A percentile compares a stretch with the other conserved stretches of the same genome.
Evolutionary conservation across 2,329 filamentous ascomycete genomes (phyloP).

Genomic region (Aspergillus uvarum): DNA sequence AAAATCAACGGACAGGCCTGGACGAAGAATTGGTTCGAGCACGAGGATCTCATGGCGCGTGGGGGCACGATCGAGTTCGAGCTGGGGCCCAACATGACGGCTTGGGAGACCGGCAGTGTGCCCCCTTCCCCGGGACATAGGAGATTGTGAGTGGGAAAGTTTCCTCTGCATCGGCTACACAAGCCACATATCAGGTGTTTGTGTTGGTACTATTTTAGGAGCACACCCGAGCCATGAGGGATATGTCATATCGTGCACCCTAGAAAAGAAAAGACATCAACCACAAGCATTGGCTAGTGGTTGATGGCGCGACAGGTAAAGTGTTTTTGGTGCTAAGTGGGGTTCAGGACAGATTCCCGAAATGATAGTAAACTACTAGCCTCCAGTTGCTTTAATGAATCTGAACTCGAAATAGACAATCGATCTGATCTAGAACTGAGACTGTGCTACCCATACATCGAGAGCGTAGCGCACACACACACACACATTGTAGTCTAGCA

Average conservation of each 20-base stretch:
- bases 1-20: constrained; percentile 54
- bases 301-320: neutral
- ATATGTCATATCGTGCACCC: neutral
- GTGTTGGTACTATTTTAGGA: neutral
- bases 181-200: neutral
- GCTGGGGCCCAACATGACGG: constrained; percentile 36
- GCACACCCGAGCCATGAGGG: neutral
- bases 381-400: no score
- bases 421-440: no score
- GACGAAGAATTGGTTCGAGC: constrained; percentile 57
- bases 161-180: neutral
- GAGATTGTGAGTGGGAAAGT: neutral
- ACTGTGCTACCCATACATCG: no score
- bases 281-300: neutral
- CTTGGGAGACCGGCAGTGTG: constrained; percentile 53
- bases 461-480: no score
- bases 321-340: neutral
- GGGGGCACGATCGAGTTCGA: constrained; percentile 53
- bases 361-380: neutral
- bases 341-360: neutral
- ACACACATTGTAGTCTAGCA: neutral
- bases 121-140: constrained; percentile 52
- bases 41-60: constrained; percentile 46
- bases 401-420: no score
- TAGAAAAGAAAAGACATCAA: no score